Evolutionary conservation across 176 grass and related monocot genomes (phyloP), one percentile per base, ranked within the genome.

Genomic region (Tuctoria greenei): DNA sequence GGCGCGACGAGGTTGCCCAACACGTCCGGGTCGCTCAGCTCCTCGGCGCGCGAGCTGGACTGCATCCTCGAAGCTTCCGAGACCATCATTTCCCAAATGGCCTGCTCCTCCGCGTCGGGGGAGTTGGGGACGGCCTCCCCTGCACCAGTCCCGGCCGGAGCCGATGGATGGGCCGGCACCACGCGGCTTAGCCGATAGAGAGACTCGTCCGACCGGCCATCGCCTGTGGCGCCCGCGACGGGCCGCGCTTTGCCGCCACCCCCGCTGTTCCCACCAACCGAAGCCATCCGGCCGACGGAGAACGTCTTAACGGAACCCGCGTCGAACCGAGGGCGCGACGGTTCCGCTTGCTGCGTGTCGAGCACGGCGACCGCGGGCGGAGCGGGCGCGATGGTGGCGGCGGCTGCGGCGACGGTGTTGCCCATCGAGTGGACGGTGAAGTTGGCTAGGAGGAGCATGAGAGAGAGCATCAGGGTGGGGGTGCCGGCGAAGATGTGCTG

Each of bases 401-500:
- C 88, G 7, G 80, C 84, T 14, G 74, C 72, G 27, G 68, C 67
- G 20, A 82, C 64, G 14, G 56, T 74, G 83, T 78, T 27, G 16
- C 82, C 72, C 92, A 99, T 92, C 23, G 96, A 99, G 57, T 90
- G 90, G 47, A 92, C 96, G 73, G 89, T 95, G 87, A 95, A 99
- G 79, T 99, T 90, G 64, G 96, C 92, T 11, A 99, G 92, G 74
- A 99, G 92, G 49, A 99, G 89, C 96, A 99, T 99, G 10, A 99
- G 79, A 18, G 87, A 92, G 83, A 99, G 66, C 95, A 99, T 99
- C 52, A 99, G 89, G 8, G 83, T 74, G 10, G 96, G 96, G 1
- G 96, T 95, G 66, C 92, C 64, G 15, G 96, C 88, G 80, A 99
- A 99, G 59, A 99, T 88, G 72, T 86, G 92, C 89, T 99, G 89